Percentiles rank a stretch among this genome's conserved stretches.
Evolutionary conservation across 805 yeast genomes (phyloP).

Genomic region (Candida morakotiae): DNA sequence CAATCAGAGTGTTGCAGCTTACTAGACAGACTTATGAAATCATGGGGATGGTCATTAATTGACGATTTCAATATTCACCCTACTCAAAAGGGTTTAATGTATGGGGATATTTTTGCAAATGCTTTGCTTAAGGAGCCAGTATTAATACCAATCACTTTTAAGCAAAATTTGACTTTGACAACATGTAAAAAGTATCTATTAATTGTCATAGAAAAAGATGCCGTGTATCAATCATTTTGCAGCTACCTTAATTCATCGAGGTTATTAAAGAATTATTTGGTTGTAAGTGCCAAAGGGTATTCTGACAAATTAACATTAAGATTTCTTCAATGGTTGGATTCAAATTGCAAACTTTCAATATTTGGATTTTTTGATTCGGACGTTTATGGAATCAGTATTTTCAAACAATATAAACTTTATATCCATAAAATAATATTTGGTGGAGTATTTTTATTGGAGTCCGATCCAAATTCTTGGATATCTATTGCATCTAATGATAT

Average conservation of each 20-base stretch:
- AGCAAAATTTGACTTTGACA: neutral
- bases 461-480: constrained; percentile 21
- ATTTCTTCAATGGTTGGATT: constrained; percentile 4
- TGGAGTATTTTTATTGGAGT: constrained; percentile 43
- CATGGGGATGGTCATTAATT: constrained; percentile 35
- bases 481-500: constrained; percentile 18
- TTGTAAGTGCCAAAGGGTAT: constrained; percentile 64
- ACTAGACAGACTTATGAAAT: constrained; percentile 33
- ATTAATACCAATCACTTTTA: constrained; percentile 15
- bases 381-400: constrained; percentile 57
- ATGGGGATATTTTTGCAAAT: constrained; percentile 22
- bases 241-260: constrained; percentile 11
- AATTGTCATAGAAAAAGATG: constrained; percentile 37
- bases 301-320: constrained; percentile 55
- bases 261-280: constrained; percentile 10
- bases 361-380: constrained; percentile 59
- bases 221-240: constrained; percentile 33
- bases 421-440: constrained; percentile 17
- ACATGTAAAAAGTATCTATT: constrained; percentile 9
- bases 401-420: constrained; percentile 31
- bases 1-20: constrained; percentile 41
- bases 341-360: constrained; percentile 12
- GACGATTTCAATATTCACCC: constrained; percentile 42
- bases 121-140: constrained; percentile 11
- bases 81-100: constrained; percentile 55